phyloP scores from a whole-genome alignment of 1,139 yeast genomes.

The Sugiyamaella neomexicana region DNA sequence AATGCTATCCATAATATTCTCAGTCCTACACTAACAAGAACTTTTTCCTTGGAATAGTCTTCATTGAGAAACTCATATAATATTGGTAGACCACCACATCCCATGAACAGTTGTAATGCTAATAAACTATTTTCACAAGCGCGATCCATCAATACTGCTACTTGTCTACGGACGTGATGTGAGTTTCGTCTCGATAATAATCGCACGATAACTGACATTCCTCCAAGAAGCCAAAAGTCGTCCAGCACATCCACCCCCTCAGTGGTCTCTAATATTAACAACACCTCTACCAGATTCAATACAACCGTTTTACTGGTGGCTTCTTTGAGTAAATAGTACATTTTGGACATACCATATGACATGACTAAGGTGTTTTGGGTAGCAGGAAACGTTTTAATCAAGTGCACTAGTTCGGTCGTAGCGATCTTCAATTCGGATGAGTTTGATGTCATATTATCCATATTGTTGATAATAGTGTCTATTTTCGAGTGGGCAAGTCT shows the following conservation, averaged over 20 bases:
- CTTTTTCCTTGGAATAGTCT: slow-evolving; percentile 50
- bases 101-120: slow-evolving; percentile 52
- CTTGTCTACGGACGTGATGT: slow-evolving; percentile 46
- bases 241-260: slow-evolving; percentile 46
- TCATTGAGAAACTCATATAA: slow-evolving; percentile 56
- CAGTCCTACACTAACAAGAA: slow-evolving; percentile 52
- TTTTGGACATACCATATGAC: slow-evolving; percentile 29
- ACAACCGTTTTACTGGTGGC: slow-evolving; percentile 41
- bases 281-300: slow-evolving; percentile 46
- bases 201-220: slow-evolving; percentile 53
- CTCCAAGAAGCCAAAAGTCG: slow-evolving; percentile 57
- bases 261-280: slow-evolving; percentile 40
- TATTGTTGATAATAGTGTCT: not conserved
- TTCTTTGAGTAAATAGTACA: slow-evolving; percentile 51
- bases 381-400: slow-evolving; percentile 11
- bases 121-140: slow-evolving; percentile 44
- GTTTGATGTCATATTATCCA: not conserved
- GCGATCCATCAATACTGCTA: slow-evolving; percentile 46
- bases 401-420: not conserved
- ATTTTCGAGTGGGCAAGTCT: slow-evolving; percentile 1
- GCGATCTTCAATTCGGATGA: slow-evolving; percentile 1
- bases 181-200: slow-evolving; percentile 45
- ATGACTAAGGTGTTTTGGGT: slow-evolving; percentile 13
- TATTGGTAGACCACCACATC: slow-evolving; percentile 58
- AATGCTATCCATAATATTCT: slow-evolving; percentile 4